Evolutionary conservation across 352 stramenopile genomes (phyloP), one percentile per base, ranked within the genome.

Genomic region (Globisporangium polare): DNA sequence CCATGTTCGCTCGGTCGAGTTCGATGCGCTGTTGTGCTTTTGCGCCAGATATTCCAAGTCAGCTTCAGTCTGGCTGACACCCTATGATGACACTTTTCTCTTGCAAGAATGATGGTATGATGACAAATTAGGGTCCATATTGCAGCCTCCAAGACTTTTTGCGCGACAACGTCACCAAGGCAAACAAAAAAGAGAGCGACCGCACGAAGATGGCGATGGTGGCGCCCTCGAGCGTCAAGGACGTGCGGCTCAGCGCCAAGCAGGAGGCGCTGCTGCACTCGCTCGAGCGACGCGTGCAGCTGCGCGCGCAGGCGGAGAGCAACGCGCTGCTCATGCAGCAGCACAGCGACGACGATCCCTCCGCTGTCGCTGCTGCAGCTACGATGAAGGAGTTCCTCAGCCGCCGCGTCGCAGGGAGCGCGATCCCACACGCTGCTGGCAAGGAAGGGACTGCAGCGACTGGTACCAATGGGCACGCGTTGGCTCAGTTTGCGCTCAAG

Each of bases 251-350:
- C 18, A 80, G 60, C n/a, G 52, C 62, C 33, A 53, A 62, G 53
- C 83, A 89, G 60, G 73, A 89, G 29, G 56, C 71, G 42, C 65
- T 90, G 49, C 69, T 92, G 50, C 69, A 73, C 10, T 71, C 78
- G 9, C 67, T 92, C 49, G 83, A 92, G 72, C 75, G 78, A 2
- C 72, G 72, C 20, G 53, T 89, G 49, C 76, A 89, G 69, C 60
- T 92, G 24, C 67, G 73, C 41, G 62, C 67, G 7, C 82, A 92
- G 56, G 71, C 71, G 0, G 71, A 80, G 57, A 65, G 58, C 5
- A 80, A 81, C 45, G 75, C 75, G 33, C 54, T 76, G 27, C 60
- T 86, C 17, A 29, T 74, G n/a, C 66, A 69, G 29, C 60, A 72
- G 35, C 68, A 29, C 2, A 3, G 26, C 20, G 43, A 33, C 24